Evolutionary conservation across 495 filamentous ascomycete genomes (phyloP).

Genomic region (Parathielavia appendiculata): DNA sequence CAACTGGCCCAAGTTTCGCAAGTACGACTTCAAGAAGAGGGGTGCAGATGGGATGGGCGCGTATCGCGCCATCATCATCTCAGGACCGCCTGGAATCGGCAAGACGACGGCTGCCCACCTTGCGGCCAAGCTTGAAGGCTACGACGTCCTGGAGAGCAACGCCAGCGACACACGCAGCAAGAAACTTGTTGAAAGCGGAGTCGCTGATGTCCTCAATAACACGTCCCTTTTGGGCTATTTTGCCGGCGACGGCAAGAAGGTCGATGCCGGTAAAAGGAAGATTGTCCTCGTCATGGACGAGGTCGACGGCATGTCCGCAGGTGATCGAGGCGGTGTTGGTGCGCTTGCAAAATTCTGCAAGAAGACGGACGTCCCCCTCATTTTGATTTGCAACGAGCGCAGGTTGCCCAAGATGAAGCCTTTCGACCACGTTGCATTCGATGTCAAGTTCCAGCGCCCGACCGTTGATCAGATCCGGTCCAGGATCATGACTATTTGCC

Average conservation of each 20-base stretch:
- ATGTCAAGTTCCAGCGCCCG: conserved; percentile 82
- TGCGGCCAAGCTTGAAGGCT: conserved; percentile 87
- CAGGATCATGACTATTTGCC: conserved; percentile 89
- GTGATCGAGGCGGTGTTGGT: conserved; percentile 92
- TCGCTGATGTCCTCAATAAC: conserved; percentile 86
- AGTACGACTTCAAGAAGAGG: conserved; percentile 66
- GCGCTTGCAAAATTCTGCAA: conserved; percentile 90
- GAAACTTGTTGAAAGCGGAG: conserved; percentile 83
- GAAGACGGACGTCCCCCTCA: conserved; percentile 90
- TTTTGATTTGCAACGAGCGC: conserved; percentile 96
- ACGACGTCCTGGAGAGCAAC: conserved; percentile 89
- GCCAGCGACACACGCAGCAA: conserved; percentile 97
- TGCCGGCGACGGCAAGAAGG: conserved; percentile 72
- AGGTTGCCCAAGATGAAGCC: conserved; percentile 94
- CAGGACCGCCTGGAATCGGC: conserved; percentile 92
- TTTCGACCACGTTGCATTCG: conserved; percentile 77
- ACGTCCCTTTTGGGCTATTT: conserved; percentile 91
- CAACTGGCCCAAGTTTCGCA: conserved; percentile 70
- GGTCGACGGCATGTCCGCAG: conserved; percentile 97
- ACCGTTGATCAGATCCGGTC: conserved; percentile 84
- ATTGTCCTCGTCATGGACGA: conserved; percentile 98
- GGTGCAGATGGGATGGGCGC: conserved; percentile 76
- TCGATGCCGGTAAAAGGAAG: conserved; percentile 79
- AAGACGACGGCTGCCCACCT: conserved; percentile 97
- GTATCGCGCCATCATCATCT: conserved; percentile 82